phyloP scores from a whole-genome alignment of 78 protist genomes.

The Ministeria vibrans region DNA sequence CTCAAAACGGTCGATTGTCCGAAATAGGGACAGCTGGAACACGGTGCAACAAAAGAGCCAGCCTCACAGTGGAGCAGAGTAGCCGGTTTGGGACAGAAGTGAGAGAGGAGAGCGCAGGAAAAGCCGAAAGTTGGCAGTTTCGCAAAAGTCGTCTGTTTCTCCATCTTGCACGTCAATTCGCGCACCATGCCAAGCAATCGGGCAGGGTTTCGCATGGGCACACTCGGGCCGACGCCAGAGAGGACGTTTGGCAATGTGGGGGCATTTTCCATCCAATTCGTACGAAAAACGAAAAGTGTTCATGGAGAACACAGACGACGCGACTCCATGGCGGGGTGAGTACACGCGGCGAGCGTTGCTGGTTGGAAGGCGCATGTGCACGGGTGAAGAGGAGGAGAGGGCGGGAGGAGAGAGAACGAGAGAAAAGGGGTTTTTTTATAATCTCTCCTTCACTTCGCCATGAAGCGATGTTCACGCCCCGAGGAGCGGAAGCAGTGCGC shows the following conservation, averaged over 20 bases:
- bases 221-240: neutral
- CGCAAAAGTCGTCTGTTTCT: no score
- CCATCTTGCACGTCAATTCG: no score
- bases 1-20: neutral
- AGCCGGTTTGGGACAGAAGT: no score
- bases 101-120: neutral
- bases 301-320: no score
- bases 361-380: neutral
- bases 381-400: neutral
- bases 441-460: neutral
- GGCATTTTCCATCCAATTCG: no score
- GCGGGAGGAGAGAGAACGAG: neutral
- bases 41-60: neutral
- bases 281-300: neutral
- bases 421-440: neutral
- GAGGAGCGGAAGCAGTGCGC: neutral
- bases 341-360: neutral
- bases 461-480: neutral
- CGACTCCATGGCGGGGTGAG: neutral
- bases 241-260: neutral
- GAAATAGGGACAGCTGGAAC: neutral
- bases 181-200: neutral
- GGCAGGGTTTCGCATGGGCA: neutral
- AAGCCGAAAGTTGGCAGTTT: no score
- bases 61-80: no score